Evolutionary conservation across 2,329 filamentous ascomycete species (phyloP).

Genomic region (Trichoderma sp.): DNA sequence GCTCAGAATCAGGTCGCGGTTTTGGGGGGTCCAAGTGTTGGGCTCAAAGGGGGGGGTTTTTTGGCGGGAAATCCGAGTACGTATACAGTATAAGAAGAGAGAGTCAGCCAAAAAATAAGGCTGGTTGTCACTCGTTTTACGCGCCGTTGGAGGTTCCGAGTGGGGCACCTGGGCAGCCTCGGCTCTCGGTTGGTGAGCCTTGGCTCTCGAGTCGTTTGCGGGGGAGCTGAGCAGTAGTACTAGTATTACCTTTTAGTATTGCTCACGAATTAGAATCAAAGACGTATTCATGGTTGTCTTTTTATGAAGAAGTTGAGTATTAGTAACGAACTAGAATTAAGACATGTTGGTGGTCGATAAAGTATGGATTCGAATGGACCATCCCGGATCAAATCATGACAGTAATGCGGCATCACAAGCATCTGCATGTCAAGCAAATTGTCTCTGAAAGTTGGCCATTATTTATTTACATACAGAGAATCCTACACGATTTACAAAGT

Average conservation of each 20-base stretch:
- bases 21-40: not conserved
- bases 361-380: not conserved
- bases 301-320: too few species aligned
- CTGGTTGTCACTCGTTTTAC: not conserved
- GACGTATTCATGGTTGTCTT: not conserved
- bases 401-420: not conserved
- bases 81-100: too few species aligned
- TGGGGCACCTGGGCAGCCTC: not conserved
- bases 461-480: not conserved
- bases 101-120: not conserved
- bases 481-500: not conserved
- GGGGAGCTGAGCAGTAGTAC: not conserved
- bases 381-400: not conserved
- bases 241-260: not conserved
- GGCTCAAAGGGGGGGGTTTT: not conserved
- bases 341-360: too few species aligned
- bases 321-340: too few species aligned
- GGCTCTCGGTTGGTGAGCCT: not conserved
- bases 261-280: not conserved
- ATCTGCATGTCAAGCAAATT: not conserved
- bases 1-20: not conserved
- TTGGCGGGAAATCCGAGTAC: too few species aligned
- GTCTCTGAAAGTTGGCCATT: not conserved
- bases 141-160: not conserved
- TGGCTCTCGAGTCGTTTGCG: not conserved